Conservation (phyloP, 2,329 filamentous ascomycete species). For the Dactylella cylindrospora region DNA sequence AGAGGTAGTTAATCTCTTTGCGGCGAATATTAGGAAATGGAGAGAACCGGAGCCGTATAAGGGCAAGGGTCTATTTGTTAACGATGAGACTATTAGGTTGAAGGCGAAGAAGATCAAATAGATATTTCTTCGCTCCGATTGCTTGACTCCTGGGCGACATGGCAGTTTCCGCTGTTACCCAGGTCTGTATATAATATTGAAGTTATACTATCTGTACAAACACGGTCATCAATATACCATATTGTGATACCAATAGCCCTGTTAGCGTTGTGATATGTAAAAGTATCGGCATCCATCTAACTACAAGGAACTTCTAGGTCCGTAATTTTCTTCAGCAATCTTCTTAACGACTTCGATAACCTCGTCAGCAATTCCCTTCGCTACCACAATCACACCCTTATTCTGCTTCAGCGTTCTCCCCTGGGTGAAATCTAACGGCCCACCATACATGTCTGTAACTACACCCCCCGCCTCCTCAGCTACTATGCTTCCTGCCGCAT, state of each 20-base stretch:
- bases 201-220: too few species aligned
- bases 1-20: conserved; percentile 85
- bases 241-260: too few species aligned
- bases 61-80: conserved; percentile 91
- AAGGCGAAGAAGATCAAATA: conserved; percentile 98
- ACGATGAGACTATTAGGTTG: conserved; percentile 94
- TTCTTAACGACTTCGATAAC: conserved; percentile 81
- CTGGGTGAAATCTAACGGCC: conserved; percentile 78
- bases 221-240: too few species aligned
- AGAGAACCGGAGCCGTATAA: conserved; percentile 95
- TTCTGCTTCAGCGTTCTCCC: conserved; percentile 85
- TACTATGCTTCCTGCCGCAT: conserved; percentile 91
- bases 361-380: conserved; percentile 70
- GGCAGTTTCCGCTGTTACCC: too few species aligned
- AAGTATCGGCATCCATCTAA: too few species aligned
- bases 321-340: conserved; percentile 55
- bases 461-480: conserved; percentile 90
- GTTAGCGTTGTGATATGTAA: too few species aligned
- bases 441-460: conserved; percentile 86
- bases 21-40: conserved; percentile 84
- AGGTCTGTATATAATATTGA: too few species aligned
- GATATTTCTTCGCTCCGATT: conserved; percentile 48
- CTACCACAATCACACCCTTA: conserved; percentile 90
- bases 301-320: conserved; percentile 32
- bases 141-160: too few species aligned